These are phyloP conservation scores for Neurospora terricola DNA, from an alignment of 495 filamentous ascomycete species.

Conservation along the genomic window DNA sequence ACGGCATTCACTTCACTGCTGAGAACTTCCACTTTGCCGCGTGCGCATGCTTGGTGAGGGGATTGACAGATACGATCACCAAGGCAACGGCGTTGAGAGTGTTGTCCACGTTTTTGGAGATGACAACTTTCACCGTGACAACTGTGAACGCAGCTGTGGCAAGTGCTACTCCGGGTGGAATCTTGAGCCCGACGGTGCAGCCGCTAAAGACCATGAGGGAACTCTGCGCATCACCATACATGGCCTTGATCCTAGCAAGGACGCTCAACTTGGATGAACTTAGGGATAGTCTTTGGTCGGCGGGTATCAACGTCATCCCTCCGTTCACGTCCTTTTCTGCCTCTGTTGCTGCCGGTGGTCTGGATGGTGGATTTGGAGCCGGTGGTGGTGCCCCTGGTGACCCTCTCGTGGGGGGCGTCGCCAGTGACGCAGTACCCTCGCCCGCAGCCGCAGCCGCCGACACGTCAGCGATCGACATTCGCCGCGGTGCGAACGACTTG, in stretches of 20 bases:
- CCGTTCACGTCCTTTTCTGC: background rate
- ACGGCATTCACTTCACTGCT: constrained; percentile 50
- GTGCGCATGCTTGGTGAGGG: constrained; percentile 48
- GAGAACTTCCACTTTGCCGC: constrained; percentile 57
- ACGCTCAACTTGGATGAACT: constrained; percentile 36
- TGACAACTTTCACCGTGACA: constrained; percentile 32
- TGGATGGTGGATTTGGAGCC: background rate
- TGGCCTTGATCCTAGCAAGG: constrained; percentile 39
- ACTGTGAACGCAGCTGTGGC: background rate
- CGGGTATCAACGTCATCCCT: constrained; percentile 25
- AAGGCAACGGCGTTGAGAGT: constrained; percentile 45
- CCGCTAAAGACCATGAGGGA: constrained; percentile 15
- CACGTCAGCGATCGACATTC: constrained; percentile 3
- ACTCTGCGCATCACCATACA: constrained; percentile 37
- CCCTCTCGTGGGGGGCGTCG: background rate
- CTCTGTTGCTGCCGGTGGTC: background rate
- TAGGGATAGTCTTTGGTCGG: constrained; percentile 42
- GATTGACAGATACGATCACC: constrained; percentile 49
- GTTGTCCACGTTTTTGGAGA: constrained; percentile 49
- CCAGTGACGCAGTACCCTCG: constrained; percentile 14
- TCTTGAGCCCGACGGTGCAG: constrained; percentile 2
- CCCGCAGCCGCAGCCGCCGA: background rate
- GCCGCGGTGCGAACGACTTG: constrained; percentile 30
- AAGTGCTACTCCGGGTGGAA: constrained; percentile 7
- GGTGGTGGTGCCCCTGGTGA: background rate